Conservation (phyloP, 2,329 filamentous ascomycete species). For the Penicillium sp. region DNA sequence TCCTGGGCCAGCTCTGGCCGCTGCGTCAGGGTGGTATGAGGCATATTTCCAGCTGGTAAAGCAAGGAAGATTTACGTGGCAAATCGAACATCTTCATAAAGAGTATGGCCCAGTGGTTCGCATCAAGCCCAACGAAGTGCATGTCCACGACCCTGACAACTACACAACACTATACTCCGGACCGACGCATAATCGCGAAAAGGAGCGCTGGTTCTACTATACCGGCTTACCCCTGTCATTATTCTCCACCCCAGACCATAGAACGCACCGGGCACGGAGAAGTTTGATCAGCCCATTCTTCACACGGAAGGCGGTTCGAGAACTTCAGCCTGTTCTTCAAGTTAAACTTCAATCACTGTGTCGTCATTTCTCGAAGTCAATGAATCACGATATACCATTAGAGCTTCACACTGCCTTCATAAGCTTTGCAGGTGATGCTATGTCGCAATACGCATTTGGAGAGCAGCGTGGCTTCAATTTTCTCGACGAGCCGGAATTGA, state of each 20-base stretch:
- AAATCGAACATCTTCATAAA: conserved; percentile 7
- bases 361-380: conserved; percentile 5
- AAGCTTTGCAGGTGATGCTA: conserved; percentile 10
- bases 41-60: conserved; percentile 5
- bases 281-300: conserved; percentile 11
- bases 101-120: conserved; percentile 11
- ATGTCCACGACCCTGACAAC: conserved; percentile 7
- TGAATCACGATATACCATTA: neutral
- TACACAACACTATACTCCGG: conserved; percentile 19
- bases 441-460: conserved; percentile 16
- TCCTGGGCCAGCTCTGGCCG: conserved; percentile 8
- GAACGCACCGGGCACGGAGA: conserved; percentile 6
- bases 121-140: conserved; percentile 6
- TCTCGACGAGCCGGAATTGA: conserved; percentile 1
- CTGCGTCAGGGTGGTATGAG: conserved; percentile 10
- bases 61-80: conserved; percentile 9
- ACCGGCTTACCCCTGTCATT: conserved; percentile 4
- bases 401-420: conserved; percentile 13
- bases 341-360: conserved; percentile 6
- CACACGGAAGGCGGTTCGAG: conserved; percentile 5
- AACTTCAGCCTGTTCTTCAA: conserved; percentile 7
- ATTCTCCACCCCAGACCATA: conserved; percentile 5
- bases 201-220: conserved; percentile 11
- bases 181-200: conserved; percentile 10
- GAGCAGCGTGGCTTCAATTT: neutral